A percentile compares a stretch with the other conserved stretches of the same genome.
Evolutionary conservation across 148 eudicot genomes (phyloP).

Genomic region (Bassia scoparia): DNA sequence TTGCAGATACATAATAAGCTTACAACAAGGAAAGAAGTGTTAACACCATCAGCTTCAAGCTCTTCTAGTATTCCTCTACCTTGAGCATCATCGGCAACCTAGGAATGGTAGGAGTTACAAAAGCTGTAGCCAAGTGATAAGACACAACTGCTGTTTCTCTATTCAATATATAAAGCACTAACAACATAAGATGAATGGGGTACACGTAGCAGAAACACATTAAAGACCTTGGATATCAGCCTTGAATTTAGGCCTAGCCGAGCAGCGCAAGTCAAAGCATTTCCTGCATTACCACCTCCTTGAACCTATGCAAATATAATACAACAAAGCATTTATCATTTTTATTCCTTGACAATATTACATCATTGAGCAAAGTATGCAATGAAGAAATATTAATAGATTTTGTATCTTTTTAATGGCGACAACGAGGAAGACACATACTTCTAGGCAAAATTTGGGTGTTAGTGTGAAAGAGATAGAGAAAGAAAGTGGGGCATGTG

Average conservation of each 20-base stretch:
- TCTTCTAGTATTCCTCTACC: conserved; percentile 79
- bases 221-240: conserved; percentile 65
- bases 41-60: conserved; percentile 80
- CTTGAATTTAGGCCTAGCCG: conserved; percentile 60
- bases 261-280: conserved; percentile 84
- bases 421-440: too few relatives aligned
- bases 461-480: too few relatives aligned
- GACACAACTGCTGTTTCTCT: neutral
- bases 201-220: neutral
- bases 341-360: neutral
- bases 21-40: conserved; percentile 85
- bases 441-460: too few relatives aligned
- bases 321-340: neutral
- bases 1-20: conserved; percentile 10
- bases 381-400: neutral
- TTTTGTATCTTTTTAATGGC: too few relatives aligned
- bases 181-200: neutral
- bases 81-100: conserved; percentile 96
- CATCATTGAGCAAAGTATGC: neutral
- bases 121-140: neutral
- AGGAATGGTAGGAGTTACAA: conserved; percentile 19
- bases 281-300: conserved; percentile 85
- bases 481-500: too few relatives aligned
- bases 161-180: neutral
- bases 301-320: conserved; percentile 47